Conservation (phyloP, 73 alveolate genomes). For the Paramecium sonneborni region DNA sequence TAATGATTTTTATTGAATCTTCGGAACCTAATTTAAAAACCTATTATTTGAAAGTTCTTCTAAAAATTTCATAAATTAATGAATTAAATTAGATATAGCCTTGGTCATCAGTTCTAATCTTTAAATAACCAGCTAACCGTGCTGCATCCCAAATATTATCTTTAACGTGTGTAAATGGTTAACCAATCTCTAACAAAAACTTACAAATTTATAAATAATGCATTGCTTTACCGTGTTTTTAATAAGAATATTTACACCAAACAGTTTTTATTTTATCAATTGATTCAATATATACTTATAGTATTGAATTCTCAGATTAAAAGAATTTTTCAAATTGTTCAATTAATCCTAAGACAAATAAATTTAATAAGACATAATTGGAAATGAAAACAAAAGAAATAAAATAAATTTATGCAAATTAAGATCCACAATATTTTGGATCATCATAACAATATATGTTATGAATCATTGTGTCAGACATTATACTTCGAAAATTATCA, state of each 20-base stretch:
- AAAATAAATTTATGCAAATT: neutral
- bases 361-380: constrained; percentile 4
- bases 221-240: constrained; percentile 23
- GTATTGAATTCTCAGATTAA: neutral
- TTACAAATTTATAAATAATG: neutral
- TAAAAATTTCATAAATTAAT: constrained; percentile 20
- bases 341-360: constrained; percentile 53
- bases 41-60: constrained; percentile 7
- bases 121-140: no score
- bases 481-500: constrained; percentile 33
- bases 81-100: constrained; percentile 31
- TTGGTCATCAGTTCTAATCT: neutral
- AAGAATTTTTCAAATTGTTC: constrained; percentile 45
- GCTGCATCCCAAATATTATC: constrained; percentile 49
- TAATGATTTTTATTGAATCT: neutral
- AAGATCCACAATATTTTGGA: constrained; percentile 38
- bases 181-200: neutral
- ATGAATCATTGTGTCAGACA: constrained; percentile 16
- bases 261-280: constrained; percentile 44
- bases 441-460: constrained; percentile 26
- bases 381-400: constrained; percentile 21
- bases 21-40: constrained; percentile 14
- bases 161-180: neutral
- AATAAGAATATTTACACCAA: constrained; percentile 26
- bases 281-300: constrained; percentile 17